Evolutionary conservation across 2,329 filamentous ascomycete genomes (phyloP), one percentile per base, ranked within the genome.

Genomic region (Volutella citrinella): DNA sequence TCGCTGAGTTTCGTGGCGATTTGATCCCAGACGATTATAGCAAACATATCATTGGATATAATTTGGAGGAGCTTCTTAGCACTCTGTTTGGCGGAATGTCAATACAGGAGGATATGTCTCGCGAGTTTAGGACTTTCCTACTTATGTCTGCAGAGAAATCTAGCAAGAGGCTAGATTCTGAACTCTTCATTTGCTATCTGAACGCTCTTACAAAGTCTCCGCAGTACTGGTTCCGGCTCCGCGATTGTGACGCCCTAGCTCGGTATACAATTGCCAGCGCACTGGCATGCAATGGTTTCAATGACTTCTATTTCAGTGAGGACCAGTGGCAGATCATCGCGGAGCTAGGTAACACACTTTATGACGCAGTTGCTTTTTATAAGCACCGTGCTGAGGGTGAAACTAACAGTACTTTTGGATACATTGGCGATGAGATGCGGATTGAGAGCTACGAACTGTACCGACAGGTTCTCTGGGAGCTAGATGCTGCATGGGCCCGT

Each of bases 391-490:
- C 36, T 19, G 52, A 49, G 38, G 54, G 48, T 16, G 52, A 52
- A 34, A 54, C 51, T 11, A 55, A 51, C 45, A 51, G 38, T 32
- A 55, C 48, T 3, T 55, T 55, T 28, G 50, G 45, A 12, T 56
- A 55, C 32, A 41, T 53, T 8, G 45, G 41, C 6, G n/a, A 25
- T 10, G 36, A 49, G 3, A 19, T 43, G 10, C 48, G 51, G 9
- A 28, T 41, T 16, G 26, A 48, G n/a, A n/a, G 41, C 3, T 59
- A 43, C 35, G 45, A 43, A 8, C 36, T 43, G 8, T 40, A 36
- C 7, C 44, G 59, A 15, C 55, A 61, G 48, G 19, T 58, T 9
- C 49, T 62, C 3, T 61, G 55, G 58, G 56, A 52, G 7, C 34
- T 62, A 16, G 58, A 63, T 22, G 46, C 42, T 4, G 49, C 33